These are phyloP conservation scores for Fusarium burgessii DNA, from an alignment of 2,329 filamentous ascomycete species.

Conservation along the genomic window DNA sequence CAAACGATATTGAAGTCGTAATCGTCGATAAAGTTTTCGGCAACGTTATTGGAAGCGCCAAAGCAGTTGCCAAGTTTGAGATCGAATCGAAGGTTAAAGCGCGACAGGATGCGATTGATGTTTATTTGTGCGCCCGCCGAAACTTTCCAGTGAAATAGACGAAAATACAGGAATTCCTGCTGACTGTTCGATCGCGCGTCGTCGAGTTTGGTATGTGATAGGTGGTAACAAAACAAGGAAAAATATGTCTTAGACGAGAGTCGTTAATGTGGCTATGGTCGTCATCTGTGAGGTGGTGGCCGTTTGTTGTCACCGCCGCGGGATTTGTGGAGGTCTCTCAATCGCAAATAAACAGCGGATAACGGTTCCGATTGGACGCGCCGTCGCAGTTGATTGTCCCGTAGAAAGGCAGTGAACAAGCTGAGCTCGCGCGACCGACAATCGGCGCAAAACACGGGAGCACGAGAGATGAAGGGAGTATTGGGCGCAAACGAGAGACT, in stretches of 20 bases:
- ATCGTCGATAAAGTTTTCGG: constrained; percentile 14
- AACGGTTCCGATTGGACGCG: constrained; percentile 30
- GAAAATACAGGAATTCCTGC: constrained; percentile 25
- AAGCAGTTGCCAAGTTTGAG: background rate
- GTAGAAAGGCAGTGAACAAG: constrained; percentile 19
- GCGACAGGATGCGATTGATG: constrained; percentile 21
- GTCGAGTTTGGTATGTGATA: constrained; percentile 16
- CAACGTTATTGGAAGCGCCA: constrained; percentile 11
- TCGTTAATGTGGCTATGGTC: constrained; percentile 18
- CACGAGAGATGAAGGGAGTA: constrained; percentile 39
- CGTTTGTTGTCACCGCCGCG: constrained; percentile 30
- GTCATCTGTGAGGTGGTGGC: constrained; percentile 22
- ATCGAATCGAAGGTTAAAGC: background rate
- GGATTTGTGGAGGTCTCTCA: constrained; percentile 20
- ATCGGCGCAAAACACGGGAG: constrained; percentile 37
- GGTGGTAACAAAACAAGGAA: constrained; percentile 18
- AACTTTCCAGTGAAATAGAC: constrained; percentile 15
- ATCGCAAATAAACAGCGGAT: constrained; percentile 35
- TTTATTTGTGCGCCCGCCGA: constrained; percentile 22
- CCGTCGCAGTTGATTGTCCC: constrained; percentile 37
- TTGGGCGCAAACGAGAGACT: constrained; percentile 51
- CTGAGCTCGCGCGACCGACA: constrained; percentile 37
- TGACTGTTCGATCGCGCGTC: constrained; percentile 12
- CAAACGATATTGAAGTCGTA: constrained; percentile 10
- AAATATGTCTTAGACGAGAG: constrained; percentile 7